A percentile compares a stretch with the other conserved stretches of the same genome.
These are phyloP conservation scores for Periconia sp. DNA, from an alignment of 2,329 filamentous ascomycete species.

Conservation along the genomic window DNA sequence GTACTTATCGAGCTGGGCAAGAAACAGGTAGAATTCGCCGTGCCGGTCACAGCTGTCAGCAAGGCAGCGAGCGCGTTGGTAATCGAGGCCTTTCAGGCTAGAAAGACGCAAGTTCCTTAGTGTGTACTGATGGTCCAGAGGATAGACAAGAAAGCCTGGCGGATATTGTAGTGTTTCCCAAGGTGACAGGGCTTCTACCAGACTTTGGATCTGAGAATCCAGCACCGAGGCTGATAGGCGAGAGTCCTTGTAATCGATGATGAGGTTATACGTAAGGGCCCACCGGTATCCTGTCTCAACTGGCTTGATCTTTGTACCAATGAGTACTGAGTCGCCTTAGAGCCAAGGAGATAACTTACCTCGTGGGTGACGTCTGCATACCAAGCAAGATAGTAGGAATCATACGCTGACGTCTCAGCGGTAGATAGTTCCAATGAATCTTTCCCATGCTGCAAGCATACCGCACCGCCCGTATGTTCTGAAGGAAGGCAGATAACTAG, in stretches of 20 bases:
- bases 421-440: slow-evolving; percentile 18
- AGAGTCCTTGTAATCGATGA: slow-evolving; percentile 29
- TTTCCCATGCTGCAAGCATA: slow-evolving; percentile 50
- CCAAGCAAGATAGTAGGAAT: slow-evolving; percentile 40
- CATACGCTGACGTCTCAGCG: slow-evolving; percentile 26
- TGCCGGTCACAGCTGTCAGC: too few relatives aligned
- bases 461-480: slow-evolving; percentile 54
- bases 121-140: slow-evolving; percentile 35
- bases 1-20: too few relatives aligned
- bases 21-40: too few relatives aligned
- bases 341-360: too few relatives aligned
- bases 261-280: slow-evolving; percentile 62
- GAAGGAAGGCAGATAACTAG: slow-evolving; percentile 58
- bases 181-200: slow-evolving; percentile 9
- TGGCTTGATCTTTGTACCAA: slow-evolving; percentile 46
- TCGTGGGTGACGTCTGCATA: slow-evolving; percentile 62
- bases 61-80: too few relatives aligned
- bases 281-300: slow-evolving; percentile 57
- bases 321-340: too few relatives aligned
- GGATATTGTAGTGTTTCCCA: slow-evolving; percentile 9
- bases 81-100: slow-evolving; percentile 31
- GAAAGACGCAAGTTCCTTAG: slow-evolving; percentile 21
- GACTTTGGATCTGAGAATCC: slow-evolving; percentile 7
- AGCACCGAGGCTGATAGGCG: slow-evolving; percentile 16
- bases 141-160: slow-evolving; percentile 24